Conservation (phyloP, 176 grass and related monocot species). For the Ampelocalamus luodianensis region DNA sequence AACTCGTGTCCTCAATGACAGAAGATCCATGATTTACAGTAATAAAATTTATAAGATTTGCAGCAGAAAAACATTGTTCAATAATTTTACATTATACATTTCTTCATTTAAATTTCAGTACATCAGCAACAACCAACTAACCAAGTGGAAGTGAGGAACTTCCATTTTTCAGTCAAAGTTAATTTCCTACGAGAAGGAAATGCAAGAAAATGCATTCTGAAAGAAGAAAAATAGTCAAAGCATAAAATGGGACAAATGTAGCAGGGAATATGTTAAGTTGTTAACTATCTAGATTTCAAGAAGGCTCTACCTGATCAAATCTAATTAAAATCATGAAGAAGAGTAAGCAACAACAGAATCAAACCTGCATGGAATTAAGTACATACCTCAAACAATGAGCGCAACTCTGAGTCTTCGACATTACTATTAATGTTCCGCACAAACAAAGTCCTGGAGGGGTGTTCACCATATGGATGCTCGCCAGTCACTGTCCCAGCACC, state of each 20-base stretch:
- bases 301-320: not conserved
- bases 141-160: not conserved
- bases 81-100: not conserved
- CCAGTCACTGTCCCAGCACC: conserved; percentile 51
- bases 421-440: conserved; percentile 68
- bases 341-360: not conserved
- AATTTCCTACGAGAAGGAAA: not conserved
- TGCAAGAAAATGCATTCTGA: not conserved
- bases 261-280: not conserved
- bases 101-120: not conserved
- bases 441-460: conserved; percentile 66
- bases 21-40: not conserved
- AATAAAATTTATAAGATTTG: not conserved
- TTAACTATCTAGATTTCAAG: conserved; percentile 13
- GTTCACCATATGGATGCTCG: conserved; percentile 66
- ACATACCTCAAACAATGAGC: conserved; percentile 57
- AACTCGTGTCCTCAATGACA: no score
- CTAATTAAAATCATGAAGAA: not conserved
- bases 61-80: not conserved
- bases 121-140: not conserved
- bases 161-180: not conserved
- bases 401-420: conserved; percentile 59
- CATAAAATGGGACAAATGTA: not conserved
- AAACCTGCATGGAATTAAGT: not conserved
- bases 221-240: not conserved